phyloP scores from a whole-genome alignment of 2,329 filamentous ascomycete genomes.

The Cladosporium oxysporum region DNA sequence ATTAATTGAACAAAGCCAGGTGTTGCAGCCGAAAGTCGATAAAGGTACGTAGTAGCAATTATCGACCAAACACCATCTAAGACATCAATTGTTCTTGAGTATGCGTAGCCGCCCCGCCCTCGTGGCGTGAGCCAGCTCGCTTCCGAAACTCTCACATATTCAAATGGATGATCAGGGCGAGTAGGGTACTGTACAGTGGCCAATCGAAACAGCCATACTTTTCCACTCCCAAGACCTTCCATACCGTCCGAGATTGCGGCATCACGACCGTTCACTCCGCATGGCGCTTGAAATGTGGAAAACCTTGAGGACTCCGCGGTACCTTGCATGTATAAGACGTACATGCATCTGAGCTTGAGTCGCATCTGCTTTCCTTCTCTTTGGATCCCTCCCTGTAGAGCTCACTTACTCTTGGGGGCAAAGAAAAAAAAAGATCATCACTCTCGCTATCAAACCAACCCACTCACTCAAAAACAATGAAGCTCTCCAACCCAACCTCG shows the following conservation, averaged over 20 bases:
- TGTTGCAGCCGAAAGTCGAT: too few species aligned
- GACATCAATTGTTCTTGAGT: too few species aligned
- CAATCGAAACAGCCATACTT: not conserved
- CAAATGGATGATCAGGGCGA: not conserved
- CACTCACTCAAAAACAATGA: not conserved
- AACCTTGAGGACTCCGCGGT: constrained; percentile 5
- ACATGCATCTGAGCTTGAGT: too few species aligned
- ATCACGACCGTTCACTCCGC: not conserved
- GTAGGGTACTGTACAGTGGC: not conserved
- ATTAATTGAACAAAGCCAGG: too few species aligned
- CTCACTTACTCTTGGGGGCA: not conserved
- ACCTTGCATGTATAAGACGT: not conserved
- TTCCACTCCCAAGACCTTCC: constrained; percentile 7
- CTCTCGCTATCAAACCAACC: not conserved
- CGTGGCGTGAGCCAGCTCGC: constrained; percentile 10
- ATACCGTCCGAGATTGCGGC: not conserved
- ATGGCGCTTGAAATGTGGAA: not conserved
- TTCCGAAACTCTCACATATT: not conserved
- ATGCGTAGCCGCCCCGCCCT: not conserved
- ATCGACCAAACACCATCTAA: too few species aligned
- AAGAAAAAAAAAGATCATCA: not conserved
- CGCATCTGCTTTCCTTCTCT: not conserved
- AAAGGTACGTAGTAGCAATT: too few species aligned
- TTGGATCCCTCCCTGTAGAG: not conserved
- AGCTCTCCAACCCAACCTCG: not conserved